These are phyloP conservation scores for Cardamine chenopodiifolia DNA, from an alignment of 345 rosid genomes.

Conservation along the genomic window DNA sequence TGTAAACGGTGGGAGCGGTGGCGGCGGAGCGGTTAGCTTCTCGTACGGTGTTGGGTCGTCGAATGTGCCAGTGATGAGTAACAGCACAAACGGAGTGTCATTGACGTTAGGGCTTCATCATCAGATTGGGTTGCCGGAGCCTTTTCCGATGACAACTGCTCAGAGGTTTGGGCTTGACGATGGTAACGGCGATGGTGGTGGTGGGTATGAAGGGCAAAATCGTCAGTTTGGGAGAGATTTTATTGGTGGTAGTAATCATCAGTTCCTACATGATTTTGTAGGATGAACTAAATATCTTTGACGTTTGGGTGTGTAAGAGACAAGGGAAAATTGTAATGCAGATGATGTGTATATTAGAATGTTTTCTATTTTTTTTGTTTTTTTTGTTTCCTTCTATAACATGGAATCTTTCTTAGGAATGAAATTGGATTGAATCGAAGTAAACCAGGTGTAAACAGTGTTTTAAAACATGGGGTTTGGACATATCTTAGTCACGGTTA, in stretches of 20 bases:
- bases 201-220: slow-evolving; percentile 61
- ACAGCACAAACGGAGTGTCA: slow-evolving; percentile 56
- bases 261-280: slow-evolving; percentile 87
- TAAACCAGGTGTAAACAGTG: background rate
- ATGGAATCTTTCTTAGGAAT: background rate
- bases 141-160: slow-evolving; percentile 65
- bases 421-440: background rate
- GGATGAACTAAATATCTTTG: slow-evolving; percentile 52
- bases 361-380: background rate
- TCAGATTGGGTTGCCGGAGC: slow-evolving; percentile 71
- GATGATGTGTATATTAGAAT: slow-evolving; percentile 38
- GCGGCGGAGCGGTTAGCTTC: slow-evolving; percentile 48
- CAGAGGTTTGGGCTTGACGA: slow-evolving; percentile 71
- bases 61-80: slow-evolving; percentile 43
- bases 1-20: slow-evolving; percentile 49
- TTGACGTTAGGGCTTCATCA: slow-evolving; percentile 86
- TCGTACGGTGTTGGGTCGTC: slow-evolving; percentile 40
- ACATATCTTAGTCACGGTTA: background rate
- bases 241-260: slow-evolving; percentile 63
- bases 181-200: slow-evolving; percentile 50
- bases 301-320: slow-evolving; percentile 26
- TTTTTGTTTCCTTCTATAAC: background rate
- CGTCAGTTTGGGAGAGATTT: slow-evolving; percentile 70
- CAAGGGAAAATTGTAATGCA: slow-evolving; percentile 23
- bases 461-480: background rate